Evolutionary conservation across 371 early-diverging fungal genomes (phyloP).

Genomic region (Zopfochytrium polystomum): DNA sequence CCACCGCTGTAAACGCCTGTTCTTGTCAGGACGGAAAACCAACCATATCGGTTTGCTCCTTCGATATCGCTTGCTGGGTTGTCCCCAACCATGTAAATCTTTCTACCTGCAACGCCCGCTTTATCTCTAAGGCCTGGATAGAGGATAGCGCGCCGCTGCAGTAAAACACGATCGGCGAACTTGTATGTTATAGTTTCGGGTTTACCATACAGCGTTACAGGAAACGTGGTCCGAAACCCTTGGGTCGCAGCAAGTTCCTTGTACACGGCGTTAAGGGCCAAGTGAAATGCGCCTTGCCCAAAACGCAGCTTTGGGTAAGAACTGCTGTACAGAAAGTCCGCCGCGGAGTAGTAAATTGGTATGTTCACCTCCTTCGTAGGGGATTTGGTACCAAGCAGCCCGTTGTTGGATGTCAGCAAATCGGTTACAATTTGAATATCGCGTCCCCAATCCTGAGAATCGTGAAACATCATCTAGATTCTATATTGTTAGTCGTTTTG

Average conservation of each 20-base stretch:
- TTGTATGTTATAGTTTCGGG: slow-evolving; percentile 71
- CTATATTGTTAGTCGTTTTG: no score
- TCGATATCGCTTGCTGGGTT: slow-evolving; percentile 41
- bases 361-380: no score
- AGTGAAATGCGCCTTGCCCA: slow-evolving; percentile 77
- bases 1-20: slow-evolving; percentile 71
- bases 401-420: slow-evolving; percentile 62
- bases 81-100: slow-evolving; percentile 36
- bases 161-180: slow-evolving; percentile 25
- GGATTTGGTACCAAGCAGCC: no score
- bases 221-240: neutral
- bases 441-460: slow-evolving; percentile 80
- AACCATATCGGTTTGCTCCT: slow-evolving; percentile 80
- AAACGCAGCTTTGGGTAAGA: slow-evolving; percentile 73
- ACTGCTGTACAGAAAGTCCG: slow-evolving; percentile 80
- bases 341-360: slow-evolving; percentile 79
- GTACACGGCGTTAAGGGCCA: slow-evolving; percentile 64
- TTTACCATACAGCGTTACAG: slow-evolving; percentile 68
- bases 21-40: slow-evolving; percentile 74
- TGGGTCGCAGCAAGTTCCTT: slow-evolving; percentile 27
- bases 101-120: slow-evolving; percentile 1
- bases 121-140: neutral
- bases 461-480: no score
- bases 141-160: neutral
- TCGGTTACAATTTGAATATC: slow-evolving; percentile 81